Percentiles rank a stretch among this genome's conserved stretches.
These are phyloP conservation scores for Candolleomyces efflorescens DNA, from an alignment of 768 basidiomycete genomes.

Conservation along the genomic window DNA sequence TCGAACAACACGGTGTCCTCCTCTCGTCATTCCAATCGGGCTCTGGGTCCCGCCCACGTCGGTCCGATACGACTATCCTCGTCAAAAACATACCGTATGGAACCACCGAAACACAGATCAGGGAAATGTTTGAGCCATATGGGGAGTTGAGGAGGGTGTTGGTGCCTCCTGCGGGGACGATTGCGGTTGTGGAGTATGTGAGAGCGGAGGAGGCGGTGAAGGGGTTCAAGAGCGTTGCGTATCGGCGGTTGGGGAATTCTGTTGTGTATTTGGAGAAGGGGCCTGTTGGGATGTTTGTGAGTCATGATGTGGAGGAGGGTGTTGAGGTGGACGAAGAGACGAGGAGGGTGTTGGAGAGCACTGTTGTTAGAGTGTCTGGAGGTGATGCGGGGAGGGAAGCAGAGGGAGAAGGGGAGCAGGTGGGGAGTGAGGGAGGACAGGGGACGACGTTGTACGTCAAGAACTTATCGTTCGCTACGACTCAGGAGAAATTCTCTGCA, in stretches of 20 bases:
- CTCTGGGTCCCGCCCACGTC: slow-evolving; percentile 16
- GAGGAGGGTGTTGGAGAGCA: neutral
- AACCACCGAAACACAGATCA: slow-evolving; percentile 71
- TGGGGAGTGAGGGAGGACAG: slow-evolving; percentile 39
- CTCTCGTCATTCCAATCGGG: slow-evolving; percentile 52
- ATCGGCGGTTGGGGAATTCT: slow-evolving; percentile 83
- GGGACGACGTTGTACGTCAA: slow-evolving; percentile 92
- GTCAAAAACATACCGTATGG: slow-evolving; percentile 98
- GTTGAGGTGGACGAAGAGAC: neutral
- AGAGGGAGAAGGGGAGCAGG: slow-evolving; percentile 36
- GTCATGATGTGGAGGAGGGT: slow-evolving; percentile 13
- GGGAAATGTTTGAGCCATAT: slow-evolving; percentile 72
- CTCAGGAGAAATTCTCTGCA: slow-evolving; percentile 62
- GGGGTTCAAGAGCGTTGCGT: slow-evolving; percentile 81
- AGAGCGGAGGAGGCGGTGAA: slow-evolving; percentile 63
- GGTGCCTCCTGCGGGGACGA: slow-evolving; percentile 88
- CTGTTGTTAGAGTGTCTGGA: neutral
- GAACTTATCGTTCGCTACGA: slow-evolving; percentile 93
- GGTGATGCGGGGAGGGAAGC: slow-evolving; percentile 29
- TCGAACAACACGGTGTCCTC: slow-evolving; percentile 72
- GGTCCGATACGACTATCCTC: slow-evolving; percentile 80
- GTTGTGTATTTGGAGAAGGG: slow-evolving; percentile 93
- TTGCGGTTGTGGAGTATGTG: slow-evolving; percentile 88
- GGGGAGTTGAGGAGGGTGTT: slow-evolving; percentile 69
- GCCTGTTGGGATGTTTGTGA: slow-evolving; percentile 76